phyloP scores from a whole-genome alignment of 2,329 filamentous ascomycete genomes.

The Eurotiales sp. region DNA sequence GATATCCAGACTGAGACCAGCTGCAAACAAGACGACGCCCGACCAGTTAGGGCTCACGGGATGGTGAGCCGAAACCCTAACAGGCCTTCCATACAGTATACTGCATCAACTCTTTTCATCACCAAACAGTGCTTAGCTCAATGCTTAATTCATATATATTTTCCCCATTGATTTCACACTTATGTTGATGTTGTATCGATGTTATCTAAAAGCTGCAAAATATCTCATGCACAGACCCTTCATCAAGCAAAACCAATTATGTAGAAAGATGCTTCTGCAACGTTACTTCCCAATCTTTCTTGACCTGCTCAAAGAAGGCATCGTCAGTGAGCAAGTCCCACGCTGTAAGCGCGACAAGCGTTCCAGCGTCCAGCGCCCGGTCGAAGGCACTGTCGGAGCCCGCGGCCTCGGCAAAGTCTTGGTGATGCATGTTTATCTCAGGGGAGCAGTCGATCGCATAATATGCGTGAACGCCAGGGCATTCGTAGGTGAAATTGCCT shows the following conservation, averaged over 20 bases:
- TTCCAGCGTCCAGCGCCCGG: not conserved
- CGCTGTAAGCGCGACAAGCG: not conserved
- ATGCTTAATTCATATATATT: no score
- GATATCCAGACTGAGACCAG: no score
- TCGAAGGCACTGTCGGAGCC: not conserved
- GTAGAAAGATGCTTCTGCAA: not conserved
- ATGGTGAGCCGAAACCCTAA: no score
- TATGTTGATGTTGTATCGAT: no score
- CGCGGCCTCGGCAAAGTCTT: not conserved
- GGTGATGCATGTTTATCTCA: not conserved
- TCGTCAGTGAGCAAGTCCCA: not conserved
- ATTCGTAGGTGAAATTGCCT: slow-evolving; percentile 1
- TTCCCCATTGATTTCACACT: no score
- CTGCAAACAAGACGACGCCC: no score
- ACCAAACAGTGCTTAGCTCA: no score
- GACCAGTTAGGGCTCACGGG: no score
- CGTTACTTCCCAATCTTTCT: not conserved
- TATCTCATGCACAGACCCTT: no score
- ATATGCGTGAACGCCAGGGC: not conserved
- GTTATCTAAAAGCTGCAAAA: no score
- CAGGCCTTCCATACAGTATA: no score
- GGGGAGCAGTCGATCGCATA: not conserved
- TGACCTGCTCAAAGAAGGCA: not conserved
- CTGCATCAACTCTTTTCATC: no score
- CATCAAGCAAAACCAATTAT: not conserved